Conservation (phyloP, 805 yeast genomes). For the Metschnikowia lochheadii region DNA sequence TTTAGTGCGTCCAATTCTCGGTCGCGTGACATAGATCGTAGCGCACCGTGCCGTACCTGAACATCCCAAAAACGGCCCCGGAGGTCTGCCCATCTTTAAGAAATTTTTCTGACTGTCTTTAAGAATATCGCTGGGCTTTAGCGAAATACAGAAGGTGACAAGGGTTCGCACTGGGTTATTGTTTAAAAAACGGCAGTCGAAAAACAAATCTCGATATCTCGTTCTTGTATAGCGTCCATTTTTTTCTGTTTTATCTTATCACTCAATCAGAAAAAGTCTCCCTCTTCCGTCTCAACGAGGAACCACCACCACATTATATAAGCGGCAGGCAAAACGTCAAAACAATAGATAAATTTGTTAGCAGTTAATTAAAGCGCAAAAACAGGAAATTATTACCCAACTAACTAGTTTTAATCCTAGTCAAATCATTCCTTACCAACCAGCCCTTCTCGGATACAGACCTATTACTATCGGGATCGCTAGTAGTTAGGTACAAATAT, state of each 20-base stretch:
- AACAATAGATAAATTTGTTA: not conserved
- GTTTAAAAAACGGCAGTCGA: not conserved
- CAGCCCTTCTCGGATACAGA: not conserved
- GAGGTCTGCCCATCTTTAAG: too few species aligned
- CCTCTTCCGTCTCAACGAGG: not conserved
- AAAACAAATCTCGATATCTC: not conserved
- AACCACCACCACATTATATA: not conserved
- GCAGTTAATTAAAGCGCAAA: too few species aligned
- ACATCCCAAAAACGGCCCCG: too few species aligned
- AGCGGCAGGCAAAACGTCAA: not conserved
- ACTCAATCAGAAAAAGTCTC: slow-evolving; percentile 1
- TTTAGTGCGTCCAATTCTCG: too few species aligned
- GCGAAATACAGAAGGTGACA: not conserved
- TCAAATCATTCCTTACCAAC: not conserved
- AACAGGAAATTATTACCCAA: too few species aligned
- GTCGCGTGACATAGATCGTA: too few species aligned
- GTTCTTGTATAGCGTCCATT: slow-evolving; percentile 2
- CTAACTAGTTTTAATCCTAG: not conserved
- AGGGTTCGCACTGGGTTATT: not conserved
- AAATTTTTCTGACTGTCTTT: too few species aligned
- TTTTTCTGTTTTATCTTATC: slow-evolving; percentile 1
- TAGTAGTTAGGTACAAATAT: not conserved
- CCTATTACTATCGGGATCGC: not conserved
- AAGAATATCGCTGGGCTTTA: too few species aligned
- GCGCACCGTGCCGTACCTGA: too few species aligned